phyloP scores from a whole-genome alignment of 2,329 filamentous ascomycete species.

The Alternaria burnsii region DNA sequence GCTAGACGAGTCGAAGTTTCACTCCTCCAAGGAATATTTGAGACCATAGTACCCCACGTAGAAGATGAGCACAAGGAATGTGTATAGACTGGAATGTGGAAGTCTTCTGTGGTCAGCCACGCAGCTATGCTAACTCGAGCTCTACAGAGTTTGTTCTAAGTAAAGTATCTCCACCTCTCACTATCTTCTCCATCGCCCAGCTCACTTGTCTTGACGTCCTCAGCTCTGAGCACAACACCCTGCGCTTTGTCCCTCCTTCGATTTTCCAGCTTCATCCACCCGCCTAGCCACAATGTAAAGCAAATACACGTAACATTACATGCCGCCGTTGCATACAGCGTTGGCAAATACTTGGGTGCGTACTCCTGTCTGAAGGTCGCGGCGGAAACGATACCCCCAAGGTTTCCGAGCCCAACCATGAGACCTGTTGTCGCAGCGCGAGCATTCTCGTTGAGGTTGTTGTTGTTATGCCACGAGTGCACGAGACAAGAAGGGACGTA shows the following conservation, averaged over 20 bases:
- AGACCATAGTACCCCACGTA: neutral
- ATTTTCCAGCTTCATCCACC: conserved; percentile 60
- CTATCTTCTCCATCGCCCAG: conserved; percentile 52
- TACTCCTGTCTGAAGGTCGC: conserved; percentile 60
- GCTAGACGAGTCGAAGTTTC: neutral
- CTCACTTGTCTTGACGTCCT: conserved; percentile 53
- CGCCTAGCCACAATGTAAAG: conserved; percentile 50
- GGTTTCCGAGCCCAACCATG: conserved; percentile 59
- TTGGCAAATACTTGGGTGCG: conserved; percentile 60
- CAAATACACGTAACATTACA: conserved; percentile 56
- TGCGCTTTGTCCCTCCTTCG: conserved; percentile 50
- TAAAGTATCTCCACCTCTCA: conserved; percentile 51
- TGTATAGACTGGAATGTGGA: neutral
- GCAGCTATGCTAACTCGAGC: too few species aligned
- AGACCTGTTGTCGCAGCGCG: conserved; percentile 60
- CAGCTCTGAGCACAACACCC: conserved; percentile 46
- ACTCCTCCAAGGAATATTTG: neutral
- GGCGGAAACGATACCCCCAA: conserved; percentile 55
- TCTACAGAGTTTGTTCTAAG: conserved; percentile 6
- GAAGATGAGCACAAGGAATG: neutral
- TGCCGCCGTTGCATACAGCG: conserved; percentile 54
- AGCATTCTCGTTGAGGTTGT: conserved; percentile 60
- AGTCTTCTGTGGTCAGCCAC: neutral
- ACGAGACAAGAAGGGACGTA: conserved; percentile 60
- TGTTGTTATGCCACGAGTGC: conserved; percentile 63